Percentiles rank a stretch among this genome's conserved stretches.
Conservation (phyloP, 73 alveolate genomes). For the Effrenium voratum region DNA sequence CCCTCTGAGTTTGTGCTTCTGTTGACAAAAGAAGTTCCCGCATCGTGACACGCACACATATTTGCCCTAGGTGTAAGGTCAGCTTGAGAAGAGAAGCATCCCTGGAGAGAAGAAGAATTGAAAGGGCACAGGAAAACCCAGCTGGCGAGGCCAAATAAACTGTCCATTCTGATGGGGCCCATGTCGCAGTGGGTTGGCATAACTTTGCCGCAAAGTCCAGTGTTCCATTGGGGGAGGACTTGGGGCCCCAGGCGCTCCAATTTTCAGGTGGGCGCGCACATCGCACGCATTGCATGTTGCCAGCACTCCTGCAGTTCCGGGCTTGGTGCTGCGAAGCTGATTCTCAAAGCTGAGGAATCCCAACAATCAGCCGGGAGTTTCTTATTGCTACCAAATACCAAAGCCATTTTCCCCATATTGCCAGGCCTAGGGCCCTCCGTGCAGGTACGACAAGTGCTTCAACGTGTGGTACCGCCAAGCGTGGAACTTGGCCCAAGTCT, state of each 20-base stretch:
- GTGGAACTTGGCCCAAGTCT: neutral
- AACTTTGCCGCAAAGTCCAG: neutral
- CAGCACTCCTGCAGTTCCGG: neutral
- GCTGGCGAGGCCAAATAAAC: too few relatives aligned
- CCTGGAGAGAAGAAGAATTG: too few relatives aligned
- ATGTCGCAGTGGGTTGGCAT: too few relatives aligned
- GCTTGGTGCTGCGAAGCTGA: neutral
- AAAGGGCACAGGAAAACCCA: too few relatives aligned
- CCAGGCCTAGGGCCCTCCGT: neutral
- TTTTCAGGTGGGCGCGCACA: neutral
- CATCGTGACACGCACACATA: too few relatives aligned
- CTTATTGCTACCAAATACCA: neutral
- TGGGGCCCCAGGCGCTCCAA: neutral
- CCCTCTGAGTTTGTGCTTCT: too few relatives aligned
- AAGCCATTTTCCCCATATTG: neutral
- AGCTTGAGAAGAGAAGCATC: too few relatives aligned
- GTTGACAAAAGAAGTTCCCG: too few relatives aligned
- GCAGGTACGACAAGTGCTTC: conserved; percentile 61
- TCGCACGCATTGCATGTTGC: neutral
- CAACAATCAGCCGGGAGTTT: too few relatives aligned
- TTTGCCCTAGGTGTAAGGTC: too few relatives aligned
- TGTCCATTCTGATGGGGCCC: too few relatives aligned
- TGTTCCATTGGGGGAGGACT: neutral
- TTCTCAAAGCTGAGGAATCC: neutral
- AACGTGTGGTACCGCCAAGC: conserved; percentile 54